Conservation (phyloP, 176 grass and related monocot genomes). For the Cymbopogon citratus region DNA sequence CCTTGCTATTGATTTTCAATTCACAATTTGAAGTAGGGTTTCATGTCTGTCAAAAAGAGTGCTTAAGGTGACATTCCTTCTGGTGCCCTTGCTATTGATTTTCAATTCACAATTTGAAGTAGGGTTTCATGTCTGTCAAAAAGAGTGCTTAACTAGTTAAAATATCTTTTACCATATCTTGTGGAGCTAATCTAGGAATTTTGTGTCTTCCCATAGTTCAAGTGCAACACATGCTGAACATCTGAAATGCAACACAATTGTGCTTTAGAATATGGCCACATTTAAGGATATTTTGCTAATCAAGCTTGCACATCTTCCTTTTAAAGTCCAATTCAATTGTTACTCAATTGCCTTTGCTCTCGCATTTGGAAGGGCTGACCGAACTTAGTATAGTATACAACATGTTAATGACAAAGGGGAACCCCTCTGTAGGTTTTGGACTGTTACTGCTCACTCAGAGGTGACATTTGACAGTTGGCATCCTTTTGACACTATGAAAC, state of each 20-base stretch:
- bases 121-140: neutral
- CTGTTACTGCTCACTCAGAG: neutral
- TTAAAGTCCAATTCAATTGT: neutral
- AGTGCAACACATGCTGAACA: neutral
- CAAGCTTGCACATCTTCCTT: neutral
- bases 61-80: conserved; percentile 50
- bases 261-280: neutral
- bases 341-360: neutral
- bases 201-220: neutral
- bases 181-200: neutral
- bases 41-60: neutral
- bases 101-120: neutral
- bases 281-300: neutral
- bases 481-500: neutral
- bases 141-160: conserved; percentile 15
- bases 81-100: neutral
- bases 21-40: neutral
- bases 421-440: neutral
- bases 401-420: neutral
- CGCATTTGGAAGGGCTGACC: neutral
- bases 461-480: neutral
- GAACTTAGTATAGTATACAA: neutral
- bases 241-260: neutral
- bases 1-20: neutral
- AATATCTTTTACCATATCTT: neutral